phyloP scores from a whole-genome alignment of 2,329 filamentous ascomycete genomes.

The Ophioceras dolichostomum region DNA sequence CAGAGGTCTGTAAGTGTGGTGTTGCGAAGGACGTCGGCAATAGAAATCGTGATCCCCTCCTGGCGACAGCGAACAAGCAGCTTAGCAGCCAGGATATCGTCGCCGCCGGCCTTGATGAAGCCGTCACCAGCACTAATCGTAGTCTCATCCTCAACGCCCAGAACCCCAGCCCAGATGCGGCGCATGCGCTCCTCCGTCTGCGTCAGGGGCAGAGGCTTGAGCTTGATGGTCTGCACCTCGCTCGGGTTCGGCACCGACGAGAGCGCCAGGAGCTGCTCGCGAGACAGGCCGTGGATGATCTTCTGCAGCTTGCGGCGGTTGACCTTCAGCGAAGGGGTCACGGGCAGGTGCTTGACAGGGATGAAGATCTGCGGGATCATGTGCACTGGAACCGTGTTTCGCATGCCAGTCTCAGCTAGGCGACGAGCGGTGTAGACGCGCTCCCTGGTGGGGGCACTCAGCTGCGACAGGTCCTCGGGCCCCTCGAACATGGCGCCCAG shows the following conservation, averaged over 20 bases:
- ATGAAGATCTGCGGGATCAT: conserved; percentile 36
- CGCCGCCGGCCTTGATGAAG: conserved; percentile 34
- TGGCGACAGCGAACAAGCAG: conserved; percentile 31
- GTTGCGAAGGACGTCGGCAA: conserved; percentile 29
- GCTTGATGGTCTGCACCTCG: conserved; percentile 20
- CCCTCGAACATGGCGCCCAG: conserved; percentile 26
- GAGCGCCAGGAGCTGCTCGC: conserved; percentile 28
- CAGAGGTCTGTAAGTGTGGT: conserved; percentile 32
- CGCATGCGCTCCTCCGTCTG: conserved; percentile 33
- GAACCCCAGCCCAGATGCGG: conserved; percentile 31
- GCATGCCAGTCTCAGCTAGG: conserved; percentile 27
- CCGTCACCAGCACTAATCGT: conserved; percentile 28
- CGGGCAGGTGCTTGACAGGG: conserved; percentile 32
- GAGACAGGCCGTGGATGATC: conserved; percentile 27
- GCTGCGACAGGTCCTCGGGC: conserved; percentile 22
- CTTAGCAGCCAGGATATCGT: conserved; percentile 28
- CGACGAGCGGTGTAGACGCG: conserved; percentile 29
- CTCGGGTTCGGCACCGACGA: conserved; percentile 22
- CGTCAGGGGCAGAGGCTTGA: conserved; percentile 35
- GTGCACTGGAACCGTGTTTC: conserved; percentile 22
- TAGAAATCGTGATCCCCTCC: conserved; percentile 24
- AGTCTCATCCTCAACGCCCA: conserved; percentile 23
- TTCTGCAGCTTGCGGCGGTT: conserved; percentile 34
- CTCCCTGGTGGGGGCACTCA: conserved; percentile 27
- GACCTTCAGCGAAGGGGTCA: conserved; percentile 37